Evolutionary conservation across 306 rosid genomes (phyloP), one percentile per base, ranked within the genome.

Genomic region (Erythrophleum fordii): DNA sequence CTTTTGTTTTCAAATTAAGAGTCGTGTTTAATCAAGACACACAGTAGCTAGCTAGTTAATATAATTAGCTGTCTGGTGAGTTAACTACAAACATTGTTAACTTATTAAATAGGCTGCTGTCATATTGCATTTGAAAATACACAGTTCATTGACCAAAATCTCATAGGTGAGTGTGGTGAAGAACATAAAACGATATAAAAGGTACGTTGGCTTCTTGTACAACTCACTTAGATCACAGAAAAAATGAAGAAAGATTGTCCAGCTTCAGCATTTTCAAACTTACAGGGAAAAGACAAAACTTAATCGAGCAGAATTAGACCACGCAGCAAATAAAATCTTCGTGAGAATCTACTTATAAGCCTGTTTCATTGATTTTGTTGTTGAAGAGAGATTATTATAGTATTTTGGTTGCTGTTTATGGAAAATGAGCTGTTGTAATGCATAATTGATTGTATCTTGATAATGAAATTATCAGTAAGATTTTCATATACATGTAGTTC

Each of bases 41-140:
- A 78, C 35, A 11, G 31, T 11, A 73, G 16, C 2, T 55, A 7
- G 51, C 69, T 18, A 65, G 46, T 65, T 35, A 9, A 34, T 66
- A 37, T 83, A 79, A 37, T 39, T 74, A 68, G 68, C 83, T 67
- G 80, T 83, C 81, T 29, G 17, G 29, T 22, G 22, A 56, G 51
- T 83, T 78, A 72, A 73, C 16, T 73, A 64, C 39, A 60, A 17
- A 28, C 53, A 64, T 77, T 77, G 69, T 46, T 58, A 44, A 34
- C 39, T 69, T 45, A 68, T 37, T 34, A 44, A 41, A 5, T 58
- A 55, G 20, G 55, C 37, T 42, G 1, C 18, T 69, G 31, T 22
- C 22, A n/a, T 39, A 39, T 77, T 77, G 51, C 72, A 55, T 65
- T 34, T 73, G 64, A 45, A 22, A 55, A 34, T 23, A 13, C 22